These are phyloP conservation scores for Stephania japonica DNA, from an alignment of 164 flowering plant species.

Conservation along the genomic window DNA sequence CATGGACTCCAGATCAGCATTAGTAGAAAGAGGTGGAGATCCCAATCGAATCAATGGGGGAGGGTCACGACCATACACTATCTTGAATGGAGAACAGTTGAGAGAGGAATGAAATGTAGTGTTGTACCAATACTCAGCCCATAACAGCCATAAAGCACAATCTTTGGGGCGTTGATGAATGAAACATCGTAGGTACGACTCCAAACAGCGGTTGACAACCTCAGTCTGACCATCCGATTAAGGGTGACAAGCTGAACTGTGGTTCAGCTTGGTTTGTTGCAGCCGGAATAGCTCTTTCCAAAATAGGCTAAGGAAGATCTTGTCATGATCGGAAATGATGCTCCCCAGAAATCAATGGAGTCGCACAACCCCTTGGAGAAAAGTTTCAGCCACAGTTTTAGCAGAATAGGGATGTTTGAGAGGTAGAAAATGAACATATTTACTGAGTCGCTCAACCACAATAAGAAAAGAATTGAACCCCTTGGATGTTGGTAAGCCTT, in stretches of 20 bases:
- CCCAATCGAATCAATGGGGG: neutral
- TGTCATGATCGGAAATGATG: neutral
- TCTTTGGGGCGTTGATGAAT: neutral
- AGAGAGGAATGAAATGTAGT: neutral
- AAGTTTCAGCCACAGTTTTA: neutral
- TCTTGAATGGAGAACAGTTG: neutral
- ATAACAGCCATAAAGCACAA: neutral
- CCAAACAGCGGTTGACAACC: neutral
- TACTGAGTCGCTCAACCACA: neutral
- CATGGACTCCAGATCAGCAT: neutral
- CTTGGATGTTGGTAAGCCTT: neutral
- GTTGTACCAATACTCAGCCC: slow-evolving; percentile 1
- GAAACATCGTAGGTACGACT: slow-evolving; percentile 6
- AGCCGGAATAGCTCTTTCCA: neutral
- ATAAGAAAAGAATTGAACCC: neutral
- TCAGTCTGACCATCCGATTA: slow-evolving; percentile 11
- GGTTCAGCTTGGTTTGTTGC: neutral
- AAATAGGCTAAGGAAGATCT: neutral
- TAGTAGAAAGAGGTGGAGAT: neutral
- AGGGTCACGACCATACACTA: neutral
- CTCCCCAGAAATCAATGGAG: neutral
- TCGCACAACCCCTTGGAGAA: neutral
- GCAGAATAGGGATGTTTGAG: neutral
- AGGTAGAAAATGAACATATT: no score
- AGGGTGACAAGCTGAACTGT: neutral